Base-by-base conservation (phyloP, 2,329 filamentous ascomycete genomes). In the Fusarium sp. region DNA sequence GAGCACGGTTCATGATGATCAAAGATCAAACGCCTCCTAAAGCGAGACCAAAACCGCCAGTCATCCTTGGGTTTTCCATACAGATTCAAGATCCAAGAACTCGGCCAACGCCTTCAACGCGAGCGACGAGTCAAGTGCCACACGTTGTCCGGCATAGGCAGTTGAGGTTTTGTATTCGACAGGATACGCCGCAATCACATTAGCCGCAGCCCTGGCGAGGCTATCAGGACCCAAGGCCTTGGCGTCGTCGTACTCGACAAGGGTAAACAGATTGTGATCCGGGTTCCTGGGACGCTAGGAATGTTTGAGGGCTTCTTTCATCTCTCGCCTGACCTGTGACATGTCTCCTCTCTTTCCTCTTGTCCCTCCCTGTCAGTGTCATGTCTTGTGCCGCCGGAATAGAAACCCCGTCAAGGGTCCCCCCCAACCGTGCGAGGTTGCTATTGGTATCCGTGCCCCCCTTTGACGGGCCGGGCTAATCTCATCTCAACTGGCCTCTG, bases 401-500 rank as follows among this genome's bases (percentile, higher is more conserved):
- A 28, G 38, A 41, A 63, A 41, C 62, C 62, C 45, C 34, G 38
- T 42, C 55, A 35, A 60, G 42, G 42, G 52, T 36, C 22, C 34
- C 28, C 61, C 62, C 62, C 62, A 65, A 65, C 62, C 62, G 62
- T 65, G 62, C 62, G 62, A 61, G 46, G 46, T 41, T 57, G 24
- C 28, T 62, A 54, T 40, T 36, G 41, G 29, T 51, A 55, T 45
- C 61, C 52, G 61, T 65, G 61, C 48, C 46, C 45, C 57, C 35
- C 44, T 43, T 51, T 46, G 53, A 46, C 57, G 43, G 53, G 34
- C 25, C 47, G 39, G 49, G 22, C 56, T 35, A 47, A 47, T 47
- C 45, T 25, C 36, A 44, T 39, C 35, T 28, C 39, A 42, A 28
- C 22, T 46, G 41, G 41, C 22, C 51, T 43, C 44, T 39, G 38